Evolutionary conservation across 208 protist genomes (phyloP).

Genomic region (Leishmania arabica): DNA sequence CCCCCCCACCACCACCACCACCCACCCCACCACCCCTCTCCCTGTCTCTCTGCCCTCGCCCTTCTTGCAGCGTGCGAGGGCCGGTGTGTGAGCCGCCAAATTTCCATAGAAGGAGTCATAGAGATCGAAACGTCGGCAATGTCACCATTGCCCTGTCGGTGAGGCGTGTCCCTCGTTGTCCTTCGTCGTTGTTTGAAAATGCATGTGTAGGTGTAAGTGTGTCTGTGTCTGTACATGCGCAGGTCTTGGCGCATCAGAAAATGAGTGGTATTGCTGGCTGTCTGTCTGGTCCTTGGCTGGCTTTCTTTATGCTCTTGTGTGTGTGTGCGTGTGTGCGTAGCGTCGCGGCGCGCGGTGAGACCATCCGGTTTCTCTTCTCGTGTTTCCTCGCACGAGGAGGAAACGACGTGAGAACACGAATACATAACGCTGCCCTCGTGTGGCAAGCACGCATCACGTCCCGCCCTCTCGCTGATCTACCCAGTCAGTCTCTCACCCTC

Average conservation of each 20-base stretch:
- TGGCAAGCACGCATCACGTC: not conserved
- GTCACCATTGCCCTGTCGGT: not conserved
- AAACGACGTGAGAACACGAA: not conserved
- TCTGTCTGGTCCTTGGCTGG: not conserved
- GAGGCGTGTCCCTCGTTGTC: not conserved
- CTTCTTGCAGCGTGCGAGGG: not conserved
- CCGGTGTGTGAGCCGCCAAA: not conserved
- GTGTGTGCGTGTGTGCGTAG: not conserved
- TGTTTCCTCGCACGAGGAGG: not conserved
- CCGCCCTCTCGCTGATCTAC: not conserved
- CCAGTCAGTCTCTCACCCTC: not conserved
- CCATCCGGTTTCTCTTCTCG: not conserved
- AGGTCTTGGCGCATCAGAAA: not conserved
- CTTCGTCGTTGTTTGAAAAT: not conserved
- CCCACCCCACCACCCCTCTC: not conserved
- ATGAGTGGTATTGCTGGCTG: not conserved
- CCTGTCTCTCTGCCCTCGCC: too few relatives aligned
- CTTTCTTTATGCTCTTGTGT: not conserved
- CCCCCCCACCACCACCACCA: too few relatives aligned
- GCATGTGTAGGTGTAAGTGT: not conserved
- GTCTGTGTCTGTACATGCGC: not conserved
- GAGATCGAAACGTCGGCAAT: not conserved
- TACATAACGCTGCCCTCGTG: not conserved
- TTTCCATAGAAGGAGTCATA: conserved; percentile 1
- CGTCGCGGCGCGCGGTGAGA: too few relatives aligned